Evolutionary conservation across 495 filamentous ascomycete species (phyloP), one percentile per base, ranked within the genome.

Genomic region (Hyaloscypha finlandica): DNA sequence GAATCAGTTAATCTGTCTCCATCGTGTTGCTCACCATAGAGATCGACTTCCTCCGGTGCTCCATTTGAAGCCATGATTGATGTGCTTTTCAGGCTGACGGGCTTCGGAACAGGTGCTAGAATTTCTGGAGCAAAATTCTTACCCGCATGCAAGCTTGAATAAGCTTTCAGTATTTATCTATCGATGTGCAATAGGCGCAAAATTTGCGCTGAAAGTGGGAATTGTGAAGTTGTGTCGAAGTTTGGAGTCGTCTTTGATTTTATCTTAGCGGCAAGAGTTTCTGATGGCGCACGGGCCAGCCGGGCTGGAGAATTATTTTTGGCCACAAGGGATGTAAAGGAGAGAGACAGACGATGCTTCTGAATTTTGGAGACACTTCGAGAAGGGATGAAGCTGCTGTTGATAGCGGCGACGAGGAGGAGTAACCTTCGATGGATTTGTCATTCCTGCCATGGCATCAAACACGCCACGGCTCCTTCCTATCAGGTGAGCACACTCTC

Each of bases 1-100:
- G 61, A 19, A 39, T 55, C 39, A 45, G 1, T 64, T 55, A 9
- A 9, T 35, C 8, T 51, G 64, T 53, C 16, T 32, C 31, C 33
- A 20, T 11, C 22, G 30, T 59, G 9, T 12, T 59, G 68, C 81
- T 75, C 75, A 90, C 89, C 88, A 71, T 92, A 92, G 74, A 92
- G 84, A 74, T 92, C 88, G 61, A 86, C 68, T 58, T 74, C 72
- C 33, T 74, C 72, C 5, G 64, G 20, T 45, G 64, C 56, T 20
- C 70, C 68, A 48, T 73, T 70, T n/a, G 67, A 60, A 60, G 68
- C 71, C 71, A 73, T 73, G 51, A 35, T 62, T 33, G 29, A 56
- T 31, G n/a, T 29, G 25, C 8, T 58, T 59, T 33, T 32, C 30
- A 12, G 56, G 25, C 5, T 30, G 11, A 37, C 9, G 11, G 30